phyloP scores from a whole-genome alignment of 192 early-diverging fungal species.

The Rhizophlyctis rosea region DNA sequence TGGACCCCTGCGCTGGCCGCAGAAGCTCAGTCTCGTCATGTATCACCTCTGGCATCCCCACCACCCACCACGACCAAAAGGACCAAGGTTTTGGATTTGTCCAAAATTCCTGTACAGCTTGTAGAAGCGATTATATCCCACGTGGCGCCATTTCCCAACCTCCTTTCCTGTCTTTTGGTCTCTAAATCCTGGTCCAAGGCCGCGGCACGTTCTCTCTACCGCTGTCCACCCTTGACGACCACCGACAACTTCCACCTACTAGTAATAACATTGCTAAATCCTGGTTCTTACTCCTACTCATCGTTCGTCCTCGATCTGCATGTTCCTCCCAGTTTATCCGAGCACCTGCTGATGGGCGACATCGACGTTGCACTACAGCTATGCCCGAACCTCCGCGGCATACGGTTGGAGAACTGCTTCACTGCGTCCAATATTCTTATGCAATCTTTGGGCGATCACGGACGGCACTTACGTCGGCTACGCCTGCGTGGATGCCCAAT shows the following conservation, averaged over 20 bases:
- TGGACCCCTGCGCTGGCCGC: too few relatives aligned
- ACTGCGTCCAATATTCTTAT: conserved; percentile 31
- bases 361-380: conserved; percentile 38
- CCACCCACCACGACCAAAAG: too few relatives aligned
- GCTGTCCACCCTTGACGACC: conserved; percentile 10
- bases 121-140: too few relatives aligned
- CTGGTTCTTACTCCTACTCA: conserved; percentile 5
- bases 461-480: conserved; percentile 10
- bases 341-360: conserved; percentile 38
- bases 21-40: too few relatives aligned
- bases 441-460: conserved; percentile 35
- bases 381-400: conserved; percentile 18
- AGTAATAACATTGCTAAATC: conserved; percentile 16
- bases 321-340: conserved; percentile 5
- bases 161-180: too few relatives aligned
- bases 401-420: conserved; percentile 11
- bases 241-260: conserved; percentile 20
- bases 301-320: conserved; percentile 2
- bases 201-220: conserved; percentile 13
- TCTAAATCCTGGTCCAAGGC: too few relatives aligned
- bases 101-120: too few relatives aligned
- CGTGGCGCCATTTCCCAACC: too few relatives aligned
- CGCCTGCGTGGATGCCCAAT: conserved; percentile 31
- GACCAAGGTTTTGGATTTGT: too few relatives aligned
- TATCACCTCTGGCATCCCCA: too few relatives aligned